phyloP scores from a whole-genome alignment of 2,329 filamentous ascomycete species.

The Phialemonium atrogriseum region DNA sequence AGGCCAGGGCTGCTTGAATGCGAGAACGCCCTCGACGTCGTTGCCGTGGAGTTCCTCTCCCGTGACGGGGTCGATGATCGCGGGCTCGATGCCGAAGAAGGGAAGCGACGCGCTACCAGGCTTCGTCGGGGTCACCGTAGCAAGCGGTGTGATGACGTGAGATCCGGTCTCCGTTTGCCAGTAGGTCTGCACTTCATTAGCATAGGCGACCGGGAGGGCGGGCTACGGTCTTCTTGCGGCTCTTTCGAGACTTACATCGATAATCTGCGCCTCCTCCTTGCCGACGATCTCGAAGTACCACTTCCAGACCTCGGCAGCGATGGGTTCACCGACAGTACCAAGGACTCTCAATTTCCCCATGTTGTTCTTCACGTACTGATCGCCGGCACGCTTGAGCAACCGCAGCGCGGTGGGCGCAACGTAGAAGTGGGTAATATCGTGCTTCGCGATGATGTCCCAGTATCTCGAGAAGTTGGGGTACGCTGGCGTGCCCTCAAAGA shows the following conservation, averaged over 20 bases:
- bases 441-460: slow-evolving; percentile 96
- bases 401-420: slow-evolving; percentile 91
- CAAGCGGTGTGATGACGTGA: slow-evolving; percentile 88
- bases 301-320: slow-evolving; percentile 97
- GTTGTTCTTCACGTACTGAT: slow-evolving; percentile 81
- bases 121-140: slow-evolving; percentile 91
- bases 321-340: slow-evolving; percentile 93
- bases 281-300: slow-evolving; percentile 97
- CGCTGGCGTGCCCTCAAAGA: slow-evolving; percentile 95
- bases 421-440: slow-evolving; percentile 96
- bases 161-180: slow-evolving; percentile 99
- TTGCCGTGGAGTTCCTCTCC: slow-evolving; percentile 91
- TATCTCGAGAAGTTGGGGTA: slow-evolving; percentile 98
- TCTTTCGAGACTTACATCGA: slow-evolving; percentile 74
- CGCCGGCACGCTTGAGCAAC: slow-evolving; percentile 87
- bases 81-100: slow-evolving; percentile 97
- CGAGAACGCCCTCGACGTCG: slow-evolving; percentile 92
- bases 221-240: too few relatives aligned
- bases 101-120: slow-evolving; percentile 91
- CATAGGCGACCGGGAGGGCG: too few relatives aligned
- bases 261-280: slow-evolving; percentile 84
- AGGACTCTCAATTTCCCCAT: slow-evolving; percentile 87
- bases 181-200: slow-evolving; percentile 76
- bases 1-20: slow-evolving; percentile 96
- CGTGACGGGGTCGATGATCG: slow-evolving; percentile 92